Base-by-base conservation (phyloP, 768 basidiomycete genomes). In the Rhizopogon sp. region DNA sequence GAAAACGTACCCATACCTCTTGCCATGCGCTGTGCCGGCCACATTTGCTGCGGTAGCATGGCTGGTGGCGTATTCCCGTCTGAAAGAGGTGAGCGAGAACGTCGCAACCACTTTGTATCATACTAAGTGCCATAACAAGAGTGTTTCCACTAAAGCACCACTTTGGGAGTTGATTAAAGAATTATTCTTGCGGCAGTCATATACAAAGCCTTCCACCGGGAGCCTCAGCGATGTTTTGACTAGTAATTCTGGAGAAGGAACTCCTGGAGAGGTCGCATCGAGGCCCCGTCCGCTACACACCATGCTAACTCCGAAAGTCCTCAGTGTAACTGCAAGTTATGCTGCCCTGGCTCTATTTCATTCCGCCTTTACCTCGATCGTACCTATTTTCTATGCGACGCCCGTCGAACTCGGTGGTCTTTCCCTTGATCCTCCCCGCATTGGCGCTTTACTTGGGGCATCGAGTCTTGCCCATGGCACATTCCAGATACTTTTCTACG, bases 1-100 rank as follows among this genome's bases (percentile, higher is more conserved):
- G 77, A 76, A 74, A 58, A 64, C 76, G 44, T 85, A 85, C 66
- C 88, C 89, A 0, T 90, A 91, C 67, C 86, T 88, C 64, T 73
- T 89, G 16, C 80, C 87, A 0, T 88, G 87, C 60, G 76, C 83
- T 14, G 76, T 87, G 14, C 72, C 84, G 2, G 84, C 83, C 0
- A 78, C 76, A 2, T 77, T 83, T 62, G 73, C 83, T 0, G 65
- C 70, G 7, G 5, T 83, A 10, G 79, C 77, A 7, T 82, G 78
- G 76, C 37, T 81, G 10, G 66, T 83, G 5, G 73, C 79, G 0
- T 66, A 75, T 43, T 40, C 81, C 7, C 82, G 75, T 62, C 67
- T 89, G 40, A 78, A 79, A 59, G 87, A 88, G 73, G 79, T 78
- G 5, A 5, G 50, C 52, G 7, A 14, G 6, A 31, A 25, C 20